A percentile compares a stretch with the other conserved stretches of the same genome.
These are phyloP conservation scores for Populus hybrid DNA, from an alignment of 441 rosid genomes.

Conservation along the genomic window DNA sequence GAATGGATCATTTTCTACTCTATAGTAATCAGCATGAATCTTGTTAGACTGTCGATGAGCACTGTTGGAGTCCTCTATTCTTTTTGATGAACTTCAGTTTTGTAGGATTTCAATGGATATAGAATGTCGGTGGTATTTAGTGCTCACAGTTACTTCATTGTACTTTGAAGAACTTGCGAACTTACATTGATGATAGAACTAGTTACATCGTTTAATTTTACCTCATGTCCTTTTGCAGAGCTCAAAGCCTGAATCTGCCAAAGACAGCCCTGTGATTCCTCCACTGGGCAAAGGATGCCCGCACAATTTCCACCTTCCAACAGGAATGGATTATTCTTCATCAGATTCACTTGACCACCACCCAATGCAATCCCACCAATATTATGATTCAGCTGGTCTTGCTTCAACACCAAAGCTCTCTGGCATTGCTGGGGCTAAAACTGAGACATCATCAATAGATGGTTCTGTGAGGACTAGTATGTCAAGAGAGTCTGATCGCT, in stretches of 20 bases:
- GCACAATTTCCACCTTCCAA: conserved; percentile 33
- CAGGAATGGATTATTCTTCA: conserved; percentile 54
- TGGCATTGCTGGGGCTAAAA: conserved; percentile 62
- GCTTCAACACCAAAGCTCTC: conserved; percentile 73
- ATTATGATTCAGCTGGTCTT: conserved; percentile 50
- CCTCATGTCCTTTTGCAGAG: conserved; percentile 31
- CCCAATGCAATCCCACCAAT: conserved; percentile 40
- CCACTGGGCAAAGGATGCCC: conserved; percentile 62
- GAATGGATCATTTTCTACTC: background rate
- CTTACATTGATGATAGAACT: background rate
- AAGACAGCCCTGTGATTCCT: conserved; percentile 70
- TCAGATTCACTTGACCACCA: conserved; percentile 65
- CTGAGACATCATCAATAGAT: conserved; percentile 73
- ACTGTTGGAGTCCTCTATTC: background rate
- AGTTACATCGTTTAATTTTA: background rate
- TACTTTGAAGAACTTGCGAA: background rate
- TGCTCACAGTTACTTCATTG: background rate
- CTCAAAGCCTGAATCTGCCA: conserved; percentile 52
- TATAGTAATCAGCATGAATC: background rate
- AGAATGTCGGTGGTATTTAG: background rate
- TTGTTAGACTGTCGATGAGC: background rate
- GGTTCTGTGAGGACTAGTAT: conserved; percentile 68
- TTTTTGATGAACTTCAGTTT: background rate
- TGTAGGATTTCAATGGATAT: background rate
- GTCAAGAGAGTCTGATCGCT: conserved; percentile 67